Base-by-base conservation (phyloP, 495 filamentous ascomycete genomes). In the Talaromyces adpressus region DNA sequence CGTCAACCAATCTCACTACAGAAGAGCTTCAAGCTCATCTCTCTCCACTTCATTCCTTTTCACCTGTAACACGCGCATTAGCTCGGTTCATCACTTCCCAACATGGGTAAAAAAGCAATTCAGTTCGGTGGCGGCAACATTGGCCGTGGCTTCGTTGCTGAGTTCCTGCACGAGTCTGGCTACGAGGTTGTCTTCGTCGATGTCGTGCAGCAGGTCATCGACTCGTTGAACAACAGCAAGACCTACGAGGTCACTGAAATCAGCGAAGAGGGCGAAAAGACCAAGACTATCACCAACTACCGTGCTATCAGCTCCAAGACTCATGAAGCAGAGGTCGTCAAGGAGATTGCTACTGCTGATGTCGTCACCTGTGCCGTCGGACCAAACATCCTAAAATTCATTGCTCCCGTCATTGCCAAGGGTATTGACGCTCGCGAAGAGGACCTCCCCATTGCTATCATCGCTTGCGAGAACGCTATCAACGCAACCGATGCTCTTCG, bases 401-500 rank as follows among this genome's bases (percentile, higher is more conserved):
- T 98, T 75, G 94, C 94, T 45, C 89, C 91, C 7, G 87, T 90
- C 68, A 94, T 98, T 69, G 92, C 91, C 72, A 93, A 93, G 81
- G 94, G 90, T 59, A 88, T 98, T 67, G 86, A 90, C 66, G 79
- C 82, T 57, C 90, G 95, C 45, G 83, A 84, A 36, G 82, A 80
- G n/a, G 73, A 82, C 47, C 84, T 82, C 59, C 93, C 93, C 3
- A 71, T 96, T 45, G 91, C 92, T 7, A 90, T 98, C 70, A 94
- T 98, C 75, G 94, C 94, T 51, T 98, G 94, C 75, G 94, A 98
- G 81, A 98, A 98, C 79, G 90, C 90, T 71, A 96, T 97, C 68
- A 88, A 88, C 62, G 94, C 91, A 65, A 98, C 95, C 7, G 90
- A 94, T 71, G 87, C 87, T 1, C 85, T 96, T 45, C 87, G 87